Conservation (phyloP, 2,329 filamentous ascomycete genomes). For the Trichoderma aggressivum region DNA sequence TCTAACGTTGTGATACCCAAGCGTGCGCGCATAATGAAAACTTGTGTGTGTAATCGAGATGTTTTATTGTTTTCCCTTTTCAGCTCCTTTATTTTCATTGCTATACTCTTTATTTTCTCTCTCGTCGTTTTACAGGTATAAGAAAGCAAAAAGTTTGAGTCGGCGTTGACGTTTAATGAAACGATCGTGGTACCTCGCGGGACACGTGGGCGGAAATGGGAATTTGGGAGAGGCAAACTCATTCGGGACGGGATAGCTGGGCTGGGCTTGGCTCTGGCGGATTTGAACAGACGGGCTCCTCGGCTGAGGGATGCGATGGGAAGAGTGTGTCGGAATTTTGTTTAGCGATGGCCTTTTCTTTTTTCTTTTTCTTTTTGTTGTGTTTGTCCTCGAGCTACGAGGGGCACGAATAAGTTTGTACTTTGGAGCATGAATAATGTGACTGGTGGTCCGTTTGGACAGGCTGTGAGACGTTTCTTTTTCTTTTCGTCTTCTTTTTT, state of each 20-base stretch:
- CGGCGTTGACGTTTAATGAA: slow-evolving; percentile 11
- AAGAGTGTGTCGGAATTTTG: neutral
- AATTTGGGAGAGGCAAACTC: slow-evolving; percentile 8
- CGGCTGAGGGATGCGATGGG: neutral
- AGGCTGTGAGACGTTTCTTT: neutral
- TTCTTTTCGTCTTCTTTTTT: neutral
- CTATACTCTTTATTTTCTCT: neutral
- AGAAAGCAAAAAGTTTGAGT: slow-evolving; percentile 12
- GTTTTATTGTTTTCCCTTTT: neutral
- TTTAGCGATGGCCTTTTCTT: neutral
- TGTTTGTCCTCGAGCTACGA: neutral
- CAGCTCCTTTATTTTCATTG: neutral
- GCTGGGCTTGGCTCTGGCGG: slow-evolving; percentile 5
- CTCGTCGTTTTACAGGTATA: neutral
- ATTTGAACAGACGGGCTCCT: neutral
- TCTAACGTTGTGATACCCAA: slow-evolving; percentile 34
- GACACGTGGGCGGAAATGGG: slow-evolving; percentile 1
- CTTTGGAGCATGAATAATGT: slow-evolving; percentile 7
- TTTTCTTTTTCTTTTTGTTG: neutral
- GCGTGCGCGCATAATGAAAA: slow-evolving; percentile 13
- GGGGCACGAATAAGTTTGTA: neutral
- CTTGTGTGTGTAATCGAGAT: slow-evolving; percentile 21
- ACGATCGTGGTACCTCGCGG: slow-evolving; percentile 8
- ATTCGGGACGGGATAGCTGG: neutral
- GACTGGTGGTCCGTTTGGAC: neutral